Percentiles rank a stretch among this genome's conserved stretches.
Conservation (phyloP, 2,329 filamentous ascomycete species). For the Aspergillus melleus region DNA sequence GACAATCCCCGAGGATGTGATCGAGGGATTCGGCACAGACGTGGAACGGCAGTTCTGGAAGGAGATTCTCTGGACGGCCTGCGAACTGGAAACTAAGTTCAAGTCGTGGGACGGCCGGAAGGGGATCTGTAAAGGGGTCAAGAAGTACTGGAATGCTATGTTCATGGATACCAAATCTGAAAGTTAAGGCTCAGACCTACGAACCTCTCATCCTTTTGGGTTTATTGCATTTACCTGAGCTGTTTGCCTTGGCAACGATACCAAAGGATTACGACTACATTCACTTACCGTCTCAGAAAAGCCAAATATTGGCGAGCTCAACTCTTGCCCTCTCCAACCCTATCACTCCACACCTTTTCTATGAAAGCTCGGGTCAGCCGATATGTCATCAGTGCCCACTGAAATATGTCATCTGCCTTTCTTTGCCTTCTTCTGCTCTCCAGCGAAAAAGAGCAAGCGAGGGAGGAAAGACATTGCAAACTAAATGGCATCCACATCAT, state of each 20-base stretch:
- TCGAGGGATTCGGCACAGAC: constrained; percentile 34
- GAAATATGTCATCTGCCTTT: no score
- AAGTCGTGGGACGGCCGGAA: constrained; percentile 32
- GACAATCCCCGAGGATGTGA: constrained; percentile 31
- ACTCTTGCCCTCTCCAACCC: no score
- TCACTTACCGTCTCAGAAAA: not conserved
- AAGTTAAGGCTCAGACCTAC: not conserved
- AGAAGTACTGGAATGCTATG: constrained; percentile 37
- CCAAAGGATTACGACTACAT: not conserved
- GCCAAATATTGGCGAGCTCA: not conserved
- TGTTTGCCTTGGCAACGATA: not conserved
- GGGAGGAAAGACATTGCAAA: not conserved
- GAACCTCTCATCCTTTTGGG: not conserved
- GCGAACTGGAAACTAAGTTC: constrained; percentile 37
- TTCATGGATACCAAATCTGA: constrained; percentile 20
- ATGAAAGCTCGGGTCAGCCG: no score
- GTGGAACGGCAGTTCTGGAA: constrained; percentile 40
- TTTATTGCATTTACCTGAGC: not conserved
- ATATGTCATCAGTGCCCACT: no score
- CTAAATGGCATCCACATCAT: not conserved
- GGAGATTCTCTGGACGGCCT: constrained; percentile 41
- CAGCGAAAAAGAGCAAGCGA: not conserved
- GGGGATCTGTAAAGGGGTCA: constrained; percentile 34
- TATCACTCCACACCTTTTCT: no score
- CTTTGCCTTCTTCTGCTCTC: not conserved